These are phyloP conservation scores for Pseudogymnoascus sp. DNA, from an alignment of 2,329 filamentous ascomycete species.

Conservation along the genomic window DNA sequence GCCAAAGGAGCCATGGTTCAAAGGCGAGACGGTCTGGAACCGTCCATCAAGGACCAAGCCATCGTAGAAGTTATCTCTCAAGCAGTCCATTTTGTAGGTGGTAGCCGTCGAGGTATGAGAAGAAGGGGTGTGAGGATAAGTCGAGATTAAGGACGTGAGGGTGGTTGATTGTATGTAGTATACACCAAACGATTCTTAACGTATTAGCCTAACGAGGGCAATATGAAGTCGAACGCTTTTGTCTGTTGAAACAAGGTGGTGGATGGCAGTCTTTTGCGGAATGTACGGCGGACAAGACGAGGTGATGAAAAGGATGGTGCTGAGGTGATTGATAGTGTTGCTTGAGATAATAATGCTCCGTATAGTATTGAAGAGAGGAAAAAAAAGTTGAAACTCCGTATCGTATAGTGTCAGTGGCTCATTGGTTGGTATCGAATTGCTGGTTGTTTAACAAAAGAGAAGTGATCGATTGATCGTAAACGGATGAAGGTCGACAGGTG, in stretches of 20 bases:
- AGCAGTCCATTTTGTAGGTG: constrained; percentile 64
- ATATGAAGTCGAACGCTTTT: constrained; percentile 22
- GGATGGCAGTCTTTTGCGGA: constrained; percentile 17
- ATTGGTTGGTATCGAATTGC: constrained; percentile 38
- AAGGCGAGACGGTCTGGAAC: constrained; percentile 82
- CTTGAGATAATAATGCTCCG: constrained; percentile 18
- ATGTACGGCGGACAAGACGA: constrained; percentile 15
- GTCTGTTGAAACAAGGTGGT: constrained; percentile 30
- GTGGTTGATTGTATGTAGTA: constrained; percentile 10
- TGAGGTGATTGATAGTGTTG: constrained; percentile 31
- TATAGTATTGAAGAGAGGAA: constrained; percentile 24
- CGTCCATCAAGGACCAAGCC: constrained; percentile 80
- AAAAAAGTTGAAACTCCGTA: constrained; percentile 30
- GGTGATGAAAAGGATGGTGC: constrained; percentile 20
- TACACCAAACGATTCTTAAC: constrained; percentile 30
- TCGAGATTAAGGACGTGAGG: constrained; percentile 16
- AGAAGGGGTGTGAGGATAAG: neutral
- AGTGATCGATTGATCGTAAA: constrained; percentile 37
- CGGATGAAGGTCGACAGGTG: constrained; percentile 21
- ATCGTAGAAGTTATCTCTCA: constrained; percentile 72
- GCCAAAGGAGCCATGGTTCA: constrained; percentile 98
- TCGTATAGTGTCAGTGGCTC: constrained; percentile 34
- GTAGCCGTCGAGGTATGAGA: neutral
- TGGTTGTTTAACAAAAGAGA: constrained; percentile 44
- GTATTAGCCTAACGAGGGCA: constrained; percentile 17